Conservation (phyloP, 805 yeast species). For the Metschnikowia reukaufii region DNA sequence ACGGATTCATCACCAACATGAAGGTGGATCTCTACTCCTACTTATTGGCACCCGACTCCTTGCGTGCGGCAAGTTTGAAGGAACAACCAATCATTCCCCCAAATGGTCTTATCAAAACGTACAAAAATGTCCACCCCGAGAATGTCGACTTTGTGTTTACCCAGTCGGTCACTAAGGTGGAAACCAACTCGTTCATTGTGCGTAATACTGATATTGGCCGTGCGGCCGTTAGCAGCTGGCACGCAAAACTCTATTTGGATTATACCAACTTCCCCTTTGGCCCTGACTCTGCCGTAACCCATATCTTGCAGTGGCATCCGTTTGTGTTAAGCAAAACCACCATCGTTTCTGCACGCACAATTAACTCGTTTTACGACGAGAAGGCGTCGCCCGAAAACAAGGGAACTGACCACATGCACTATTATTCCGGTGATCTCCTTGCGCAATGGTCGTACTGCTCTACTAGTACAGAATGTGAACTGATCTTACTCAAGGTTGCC, state of each 20-base stretch:
- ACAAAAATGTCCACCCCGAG: constrained; percentile 54
- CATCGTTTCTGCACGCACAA: constrained; percentile 55
- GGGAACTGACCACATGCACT: constrained; percentile 46
- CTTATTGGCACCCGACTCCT: constrained; percentile 56
- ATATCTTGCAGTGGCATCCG: constrained; percentile 94
- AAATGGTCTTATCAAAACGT: constrained; percentile 66
- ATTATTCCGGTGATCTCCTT: constrained; percentile 65
- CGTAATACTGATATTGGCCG: constrained; percentile 63
- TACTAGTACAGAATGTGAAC: constrained; percentile 50
- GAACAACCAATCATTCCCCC: constrained; percentile 76
- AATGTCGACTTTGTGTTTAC: constrained; percentile 63
- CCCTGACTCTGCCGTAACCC: constrained; percentile 74
- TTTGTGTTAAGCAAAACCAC: constrained; percentile 69
- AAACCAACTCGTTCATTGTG: constrained; percentile 70
- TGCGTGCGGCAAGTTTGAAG: constrained; percentile 62
- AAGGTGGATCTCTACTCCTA: constrained; percentile 59
- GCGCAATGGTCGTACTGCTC: constrained; percentile 62
- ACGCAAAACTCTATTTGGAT: constrained; percentile 66
- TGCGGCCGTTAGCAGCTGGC: constrained; percentile 76
- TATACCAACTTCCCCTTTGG: constrained; percentile 61
- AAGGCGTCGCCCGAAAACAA: constrained; percentile 17
- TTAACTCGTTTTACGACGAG: constrained; percentile 29
- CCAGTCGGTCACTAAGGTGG: constrained; percentile 64
- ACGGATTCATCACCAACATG: constrained; percentile 72
- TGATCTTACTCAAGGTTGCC: constrained; percentile 30